phyloP scores from a whole-genome alignment of 192 early-diverging fungal species.

The Entomortierella beljakovae region DNA sequence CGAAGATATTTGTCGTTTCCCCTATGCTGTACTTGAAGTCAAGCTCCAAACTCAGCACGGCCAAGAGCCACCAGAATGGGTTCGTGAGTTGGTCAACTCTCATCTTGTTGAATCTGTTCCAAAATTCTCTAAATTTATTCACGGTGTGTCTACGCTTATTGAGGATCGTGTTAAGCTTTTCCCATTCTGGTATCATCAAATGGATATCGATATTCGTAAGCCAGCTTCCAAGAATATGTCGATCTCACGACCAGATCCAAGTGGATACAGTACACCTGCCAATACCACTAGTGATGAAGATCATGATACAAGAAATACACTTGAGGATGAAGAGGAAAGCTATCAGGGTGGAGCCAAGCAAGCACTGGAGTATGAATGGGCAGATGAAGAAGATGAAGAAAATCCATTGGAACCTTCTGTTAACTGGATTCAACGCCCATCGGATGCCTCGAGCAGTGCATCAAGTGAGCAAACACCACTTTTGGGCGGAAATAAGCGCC shows the following conservation, averaged over 20 bases:
- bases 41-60: constrained; percentile 96
- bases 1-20: constrained; percentile 89
- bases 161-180: constrained; percentile 83
- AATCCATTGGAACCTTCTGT: constrained; percentile 46
- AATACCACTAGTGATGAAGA: constrained; percentile 50
- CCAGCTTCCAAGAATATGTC: constrained; percentile 68
- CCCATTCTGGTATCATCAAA: constrained; percentile 96
- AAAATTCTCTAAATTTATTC: constrained; percentile 98
- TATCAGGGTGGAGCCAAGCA: constrained; percentile 41
- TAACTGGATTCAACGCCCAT: constrained; percentile 42
- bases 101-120: constrained; percentile 95
- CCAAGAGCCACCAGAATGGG: constrained; percentile 93
- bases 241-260: constrained; percentile 62
- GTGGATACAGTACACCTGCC: constrained; percentile 56
- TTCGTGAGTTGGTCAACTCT: constrained; percentile 87
- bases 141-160: constrained; percentile 90
- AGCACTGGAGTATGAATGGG: constrained; percentile 27
- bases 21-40: constrained; percentile 97
- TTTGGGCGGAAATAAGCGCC: constrained; percentile 13
- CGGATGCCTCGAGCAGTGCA: constrained; percentile 20
- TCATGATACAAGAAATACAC: constrained; percentile 38
- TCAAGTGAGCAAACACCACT: constrained; percentile 54
- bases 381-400: constrained; percentile 40
- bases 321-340: constrained; percentile 23
- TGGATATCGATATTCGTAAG: constrained; percentile 94